Percentiles rank a stretch among this genome's conserved stretches.
phyloP scores from a whole-genome alignment of 106 monocot species.

The Acorus gramineus region DNA sequence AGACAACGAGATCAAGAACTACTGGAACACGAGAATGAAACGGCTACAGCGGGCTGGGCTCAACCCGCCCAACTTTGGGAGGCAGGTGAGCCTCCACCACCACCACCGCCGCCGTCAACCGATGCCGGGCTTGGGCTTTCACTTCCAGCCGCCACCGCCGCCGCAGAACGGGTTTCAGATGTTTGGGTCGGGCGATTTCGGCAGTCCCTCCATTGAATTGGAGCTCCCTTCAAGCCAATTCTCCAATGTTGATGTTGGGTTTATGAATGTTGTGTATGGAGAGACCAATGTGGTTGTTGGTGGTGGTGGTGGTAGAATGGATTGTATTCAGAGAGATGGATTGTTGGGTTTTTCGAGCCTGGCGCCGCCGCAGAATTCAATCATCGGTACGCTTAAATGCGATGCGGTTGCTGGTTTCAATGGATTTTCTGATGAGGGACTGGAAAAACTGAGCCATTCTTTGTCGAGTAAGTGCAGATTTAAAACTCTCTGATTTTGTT shows the following conservation, averaged over 20 bases:
- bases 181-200: background rate
- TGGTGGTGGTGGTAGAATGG: too few relatives aligned
- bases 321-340: too few relatives aligned
- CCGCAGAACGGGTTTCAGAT: background rate
- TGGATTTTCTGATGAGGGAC: too few relatives aligned
- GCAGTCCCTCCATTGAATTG: conserved; percentile 13
- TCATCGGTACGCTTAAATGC: too few relatives aligned
- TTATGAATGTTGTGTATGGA: too few relatives aligned
- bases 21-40: conserved; percentile 65
- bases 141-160: background rate
- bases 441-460: too few relatives aligned
- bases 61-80: conserved; percentile 32
- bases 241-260: background rate
- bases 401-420: too few relatives aligned
- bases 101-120: background rate
- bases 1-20: conserved; percentile 81
- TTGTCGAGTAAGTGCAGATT: too few relatives aligned
- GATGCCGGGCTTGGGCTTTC: background rate
- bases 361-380: too few relatives aligned
- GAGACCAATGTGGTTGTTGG: too few relatives aligned
- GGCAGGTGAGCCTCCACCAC: conserved; percentile 1
- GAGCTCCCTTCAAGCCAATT: conserved; percentile 87
- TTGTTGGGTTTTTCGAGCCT: too few relatives aligned
- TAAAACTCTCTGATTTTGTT: too few relatives aligned
- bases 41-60: conserved; percentile 36